Evolutionary conservation across 768 basidiomycete species (phyloP), one percentile per base, ranked within the genome.

Genomic region (Mycena rosella): DNA sequence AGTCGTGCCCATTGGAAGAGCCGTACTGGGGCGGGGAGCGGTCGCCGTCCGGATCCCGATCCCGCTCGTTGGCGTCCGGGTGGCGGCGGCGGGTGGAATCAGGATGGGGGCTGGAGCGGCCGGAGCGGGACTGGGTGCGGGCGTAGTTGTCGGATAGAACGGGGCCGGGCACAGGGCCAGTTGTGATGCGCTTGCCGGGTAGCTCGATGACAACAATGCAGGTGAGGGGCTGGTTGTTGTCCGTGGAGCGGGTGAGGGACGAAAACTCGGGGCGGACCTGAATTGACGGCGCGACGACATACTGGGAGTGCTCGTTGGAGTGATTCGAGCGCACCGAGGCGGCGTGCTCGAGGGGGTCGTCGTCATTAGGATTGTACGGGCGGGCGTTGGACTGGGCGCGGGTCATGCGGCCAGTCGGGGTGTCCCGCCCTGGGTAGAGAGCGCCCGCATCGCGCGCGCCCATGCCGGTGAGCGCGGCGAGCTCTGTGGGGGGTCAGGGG

Each of bases 201-300:
- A 99, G 88, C 80, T 98, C 96, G 73, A 99, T 91, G 65, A 96
- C 85, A 68, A 99, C 91, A 75, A 98, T 92, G 77, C 96, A 98
- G 13, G 97, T 98, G 69, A 98, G 81, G 1, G 94, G 92, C 78
- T 97, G 95, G 72, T 88, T 94, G 36, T 85, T 71, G 69, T 91
- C 88, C 65, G 77, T 83, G 47, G 88, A 88, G 60, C 95, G 87
- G 14, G 92, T 87, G 36, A 98, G 85, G 22, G 91, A 91, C 0
- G 93, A 85, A 76, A 95, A 96, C 80, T 99, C 98, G 8, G 97
- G 90, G 48, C 96, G 90, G 74, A 98, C 94, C 77, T 95, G 93
- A 75, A 99, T 98, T 27, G 92, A 90, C 9, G 98, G 98, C 1
- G 96, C 90, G 75, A 98, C 92, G 70, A 99, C 88, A 75, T 93